Evolutionary conservation across 495 filamentous ascomycete species (phyloP), one percentile per base, ranked within the genome.

Genomic region (Oidiodendron maius): DNA sequence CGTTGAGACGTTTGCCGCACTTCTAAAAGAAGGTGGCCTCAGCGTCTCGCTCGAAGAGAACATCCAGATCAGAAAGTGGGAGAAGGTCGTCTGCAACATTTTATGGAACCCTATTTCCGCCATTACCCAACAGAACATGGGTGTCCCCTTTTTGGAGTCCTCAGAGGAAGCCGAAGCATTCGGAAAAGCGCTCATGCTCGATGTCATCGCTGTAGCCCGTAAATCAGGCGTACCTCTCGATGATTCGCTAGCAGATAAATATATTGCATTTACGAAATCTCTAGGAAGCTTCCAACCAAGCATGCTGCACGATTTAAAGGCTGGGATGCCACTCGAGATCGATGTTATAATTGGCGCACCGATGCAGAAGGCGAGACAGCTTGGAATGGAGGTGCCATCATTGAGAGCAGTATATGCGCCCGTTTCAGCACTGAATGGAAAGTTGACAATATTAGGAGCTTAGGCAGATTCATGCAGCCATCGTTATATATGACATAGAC

Each of bases 11-110:
- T 73, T 78, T 42, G 58, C 64, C 5, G n/a, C 45, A 4, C 55
- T 77, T 1, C 57, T 78, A 1, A 48, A 38, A 0, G 38, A 53
- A 1, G 71, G 72, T 11, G 42, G 62, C 17, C 76, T 72, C 2
- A 50, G 51, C 8, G 69, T 70, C 61, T 49, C 64, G 12, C 45
- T 72, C 11, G 48, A 66, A 5, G 63, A 65, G 0, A 64, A 72
- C 37, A 70, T 78, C 38, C 75, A 77, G 30, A 56, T 56, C 36
- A 61, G 66, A 42, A 67, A 71, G 38, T 78, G 75, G 75, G 67
- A 72, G 32, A 78, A 78, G 46, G 69, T 75, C 12, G 69, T 76
- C 12, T 77, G 74, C 71, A 78, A 78, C 48, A 72, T 56, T 9
- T 72, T 72, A 0, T 77, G 74, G 74, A 78, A 77, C 55, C 66